A percentile compares a stretch with the other conserved stretches of the same genome.
Conservation (phyloP, 2,329 filamentous ascomycete species). For the Penicillium griseofulvum region DNA sequence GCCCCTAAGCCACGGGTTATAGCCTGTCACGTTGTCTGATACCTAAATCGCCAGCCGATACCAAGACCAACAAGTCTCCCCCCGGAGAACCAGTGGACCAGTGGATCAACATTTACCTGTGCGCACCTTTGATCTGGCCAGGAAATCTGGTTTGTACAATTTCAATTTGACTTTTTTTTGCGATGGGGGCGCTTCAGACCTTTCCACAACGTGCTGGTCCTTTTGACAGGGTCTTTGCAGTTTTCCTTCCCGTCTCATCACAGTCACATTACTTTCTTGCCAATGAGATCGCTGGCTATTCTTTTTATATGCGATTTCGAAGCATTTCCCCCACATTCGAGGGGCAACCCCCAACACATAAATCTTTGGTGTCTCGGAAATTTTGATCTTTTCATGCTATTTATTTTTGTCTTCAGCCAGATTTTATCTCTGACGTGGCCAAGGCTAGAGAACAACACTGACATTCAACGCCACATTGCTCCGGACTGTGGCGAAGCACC, state of each 20-base stretch:
- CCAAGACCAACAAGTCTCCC: constrained; percentile 7
- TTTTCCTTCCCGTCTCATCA: constrained; percentile 16
- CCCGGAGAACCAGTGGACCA: constrained; percentile 2
- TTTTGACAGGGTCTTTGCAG: constrained; percentile 13
- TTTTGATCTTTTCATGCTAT: not conserved
- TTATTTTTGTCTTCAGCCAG: constrained; percentile 6
- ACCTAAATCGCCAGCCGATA: constrained; percentile 13
- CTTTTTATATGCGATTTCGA: constrained; percentile 17
- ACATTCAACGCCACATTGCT: constrained; percentile 22
- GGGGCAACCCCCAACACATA: constrained; percentile 16
- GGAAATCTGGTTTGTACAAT: constrained; percentile 15
- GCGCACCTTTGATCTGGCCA: constrained; percentile 10
- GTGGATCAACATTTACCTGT: constrained; percentile 12
- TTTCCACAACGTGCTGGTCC: constrained; percentile 1
- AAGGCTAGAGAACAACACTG: constrained; percentile 17
- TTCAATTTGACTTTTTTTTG: constrained; percentile 12
- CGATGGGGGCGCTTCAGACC: constrained; percentile 12
- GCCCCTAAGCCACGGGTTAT: constrained; percentile 7
- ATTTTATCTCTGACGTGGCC: constrained; percentile 35
- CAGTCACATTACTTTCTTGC: constrained; percentile 18
- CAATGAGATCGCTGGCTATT: constrained; percentile 26
- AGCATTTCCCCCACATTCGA: constrained; percentile 18
- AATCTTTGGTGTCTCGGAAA: constrained; percentile 7
- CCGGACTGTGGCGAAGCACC: constrained; percentile 41
- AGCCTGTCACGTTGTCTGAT: constrained; percentile 13